Evolutionary conservation across 208 protist genomes (phyloP).

Genomic region (Leishmania aethiopica): DNA sequence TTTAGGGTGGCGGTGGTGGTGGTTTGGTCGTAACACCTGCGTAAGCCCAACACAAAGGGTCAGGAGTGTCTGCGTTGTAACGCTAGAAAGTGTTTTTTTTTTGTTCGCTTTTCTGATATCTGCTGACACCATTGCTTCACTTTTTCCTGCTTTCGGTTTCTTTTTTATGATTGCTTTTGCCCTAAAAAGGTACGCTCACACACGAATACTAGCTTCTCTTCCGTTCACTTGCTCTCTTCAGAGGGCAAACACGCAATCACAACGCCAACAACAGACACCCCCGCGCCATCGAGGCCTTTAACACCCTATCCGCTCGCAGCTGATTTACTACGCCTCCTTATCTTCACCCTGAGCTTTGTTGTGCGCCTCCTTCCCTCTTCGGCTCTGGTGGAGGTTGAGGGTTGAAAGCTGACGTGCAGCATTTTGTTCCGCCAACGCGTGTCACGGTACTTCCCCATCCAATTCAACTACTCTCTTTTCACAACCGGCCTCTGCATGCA

Average conservation of each 20-base stretch:
- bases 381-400: not conserved
- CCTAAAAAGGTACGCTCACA: not conserved
- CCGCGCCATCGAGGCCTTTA: not conserved
- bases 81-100: not conserved
- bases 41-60: not conserved
- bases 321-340: not conserved
- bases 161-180: not conserved
- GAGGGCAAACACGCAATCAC: not conserved
- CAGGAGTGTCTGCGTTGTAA: not conserved
- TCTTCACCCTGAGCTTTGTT: not conserved
- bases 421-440: not conserved
- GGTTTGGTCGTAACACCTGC: not conserved
- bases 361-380: not conserved
- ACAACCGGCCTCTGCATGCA: not conserved
- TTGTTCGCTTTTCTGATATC: not conserved
- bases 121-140: not conserved
- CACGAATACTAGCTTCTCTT: not conserved
- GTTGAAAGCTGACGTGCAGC: not conserved
- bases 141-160: not conserved
- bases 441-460: not conserved
- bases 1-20: not conserved
- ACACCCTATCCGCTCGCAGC: not conserved
- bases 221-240: not conserved
- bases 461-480: not conserved
- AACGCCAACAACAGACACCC: not conserved